Conservation (phyloP, 108 stramenopile species). For the Nitzschia sp. region DNA sequence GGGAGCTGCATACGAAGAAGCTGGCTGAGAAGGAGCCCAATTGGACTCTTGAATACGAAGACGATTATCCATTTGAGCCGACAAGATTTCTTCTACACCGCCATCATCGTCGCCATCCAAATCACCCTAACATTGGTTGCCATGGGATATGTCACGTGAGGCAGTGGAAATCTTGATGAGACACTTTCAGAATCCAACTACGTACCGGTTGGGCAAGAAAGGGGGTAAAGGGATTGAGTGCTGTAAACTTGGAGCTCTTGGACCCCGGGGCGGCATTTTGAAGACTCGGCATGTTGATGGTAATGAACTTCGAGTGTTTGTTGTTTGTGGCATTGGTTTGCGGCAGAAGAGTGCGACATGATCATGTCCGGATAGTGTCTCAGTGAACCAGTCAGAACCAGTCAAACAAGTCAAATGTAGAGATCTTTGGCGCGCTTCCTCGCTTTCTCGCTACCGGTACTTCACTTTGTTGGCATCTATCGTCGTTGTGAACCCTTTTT, state of each 20-base stretch:
- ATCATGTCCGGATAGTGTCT: too few relatives aligned
- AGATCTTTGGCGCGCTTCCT: too few relatives aligned
- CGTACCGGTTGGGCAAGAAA: slow-evolving; percentile 71
- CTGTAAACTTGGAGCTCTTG: slow-evolving; percentile 83
- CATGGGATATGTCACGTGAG: slow-evolving; percentile 1
- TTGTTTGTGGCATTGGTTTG: background rate
- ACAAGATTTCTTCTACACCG: slow-evolving; percentile 56
- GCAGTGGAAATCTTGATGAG: background rate
- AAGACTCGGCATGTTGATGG: slow-evolving; percentile 45
- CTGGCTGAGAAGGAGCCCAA: slow-evolving; percentile 44
- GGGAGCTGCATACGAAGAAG: slow-evolving; percentile 40
- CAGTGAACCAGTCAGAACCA: too few relatives aligned
- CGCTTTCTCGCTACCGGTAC: too few relatives aligned
- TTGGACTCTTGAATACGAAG: slow-evolving; percentile 40
- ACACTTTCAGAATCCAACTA: background rate
- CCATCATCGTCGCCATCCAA: slow-evolving; percentile 52
- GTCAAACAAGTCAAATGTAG: too few relatives aligned
- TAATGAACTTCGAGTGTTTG: too few relatives aligned
- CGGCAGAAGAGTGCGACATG: too few relatives aligned
- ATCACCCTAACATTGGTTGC: slow-evolving; percentile 1
- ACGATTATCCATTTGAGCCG: slow-evolving; percentile 67
- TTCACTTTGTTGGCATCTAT: too few relatives aligned
- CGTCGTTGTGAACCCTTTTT: too few relatives aligned
- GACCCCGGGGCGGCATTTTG: slow-evolving; percentile 61
- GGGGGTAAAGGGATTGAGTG: slow-evolving; percentile 73